Conservation (phyloP, 1,139 yeast genomes). For the Yamadazyma atmosphaerica region DNA sequence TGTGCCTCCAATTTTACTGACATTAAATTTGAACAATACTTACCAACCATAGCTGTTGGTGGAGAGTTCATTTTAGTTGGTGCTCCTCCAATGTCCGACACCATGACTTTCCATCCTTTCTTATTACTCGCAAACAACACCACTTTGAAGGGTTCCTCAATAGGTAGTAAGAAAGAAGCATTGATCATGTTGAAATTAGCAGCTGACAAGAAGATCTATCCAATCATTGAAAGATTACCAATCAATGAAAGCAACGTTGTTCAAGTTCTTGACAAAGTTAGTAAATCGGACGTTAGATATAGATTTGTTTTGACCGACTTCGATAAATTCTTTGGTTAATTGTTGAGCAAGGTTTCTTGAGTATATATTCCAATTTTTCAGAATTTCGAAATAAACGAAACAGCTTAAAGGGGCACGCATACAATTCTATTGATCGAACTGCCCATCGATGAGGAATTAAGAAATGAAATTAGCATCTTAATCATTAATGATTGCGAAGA, state of each 20-base stretch:
- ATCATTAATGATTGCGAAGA: no score
- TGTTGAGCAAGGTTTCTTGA: no score
- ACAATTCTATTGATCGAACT: no score
- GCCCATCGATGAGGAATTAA: no score
- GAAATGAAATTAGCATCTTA: no score
- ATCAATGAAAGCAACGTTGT: conserved; percentile 30
- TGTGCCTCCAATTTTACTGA: conserved; percentile 45
- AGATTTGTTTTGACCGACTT: conserved; percentile 27
- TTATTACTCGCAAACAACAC: conserved; percentile 29
- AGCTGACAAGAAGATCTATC: conserved; percentile 36
- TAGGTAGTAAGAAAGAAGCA: conserved; percentile 38
- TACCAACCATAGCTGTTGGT: conserved; percentile 36
- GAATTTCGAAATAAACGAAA: no score
- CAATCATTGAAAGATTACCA: conserved; percentile 43
- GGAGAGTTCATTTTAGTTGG: conserved; percentile 54
- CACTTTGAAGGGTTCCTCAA: conserved; percentile 31
- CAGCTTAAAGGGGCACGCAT: no score
- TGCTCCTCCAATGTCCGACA: conserved; percentile 37
- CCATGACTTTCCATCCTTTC: conserved; percentile 23
- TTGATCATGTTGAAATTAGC: conserved; percentile 37
- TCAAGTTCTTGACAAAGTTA: conserved; percentile 29
- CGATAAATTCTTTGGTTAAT: conserved; percentile 1
- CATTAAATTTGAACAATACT: conserved; percentile 29
- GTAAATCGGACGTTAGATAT: conserved; percentile 34
- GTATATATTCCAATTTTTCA: no score